phyloP scores from a whole-genome alignment of 306 rosid species.

The Cucurbita ficifolia region DNA sequence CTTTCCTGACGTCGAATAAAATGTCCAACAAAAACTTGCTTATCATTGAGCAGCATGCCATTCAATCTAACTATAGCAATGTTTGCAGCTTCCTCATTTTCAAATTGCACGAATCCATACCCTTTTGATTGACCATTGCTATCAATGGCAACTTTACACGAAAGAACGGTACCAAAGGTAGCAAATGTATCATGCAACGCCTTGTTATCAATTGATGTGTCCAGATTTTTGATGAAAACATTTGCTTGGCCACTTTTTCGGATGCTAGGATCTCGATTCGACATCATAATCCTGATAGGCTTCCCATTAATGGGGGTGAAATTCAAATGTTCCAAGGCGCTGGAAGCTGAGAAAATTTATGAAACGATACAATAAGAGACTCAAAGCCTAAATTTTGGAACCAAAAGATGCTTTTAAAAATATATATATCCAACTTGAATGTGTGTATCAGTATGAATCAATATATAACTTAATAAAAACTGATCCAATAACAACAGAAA shows the following conservation, averaged over 20 bases:
- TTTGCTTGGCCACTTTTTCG: constrained; percentile 70
- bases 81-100: constrained; percentile 46
- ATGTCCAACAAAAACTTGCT: constrained; percentile 47
- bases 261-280: constrained; percentile 70
- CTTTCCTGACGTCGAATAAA: constrained; percentile 55
- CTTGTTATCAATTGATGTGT: constrained; percentile 61
- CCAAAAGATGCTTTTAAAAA: neutral
- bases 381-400: neutral
- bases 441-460: neutral
- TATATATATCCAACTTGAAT: neutral
- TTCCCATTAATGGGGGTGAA: constrained; percentile 52
- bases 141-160: constrained; percentile 73
- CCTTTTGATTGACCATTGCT: constrained; percentile 60
- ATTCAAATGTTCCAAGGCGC: constrained; percentile 43
- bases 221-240: constrained; percentile 68
- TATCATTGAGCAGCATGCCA: constrained; percentile 69
- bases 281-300: constrained; percentile 76
- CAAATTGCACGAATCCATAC: constrained; percentile 75
- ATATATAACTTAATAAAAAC: too few relatives aligned
- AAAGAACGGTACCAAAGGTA: constrained; percentile 59
- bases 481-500: neutral
- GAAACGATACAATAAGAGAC: neutral
- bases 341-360: constrained; percentile 33
- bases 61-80: constrained; percentile 44
- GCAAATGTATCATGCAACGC: constrained; percentile 66